A percentile compares a stretch with the other conserved stretches of the same genome.
These are phyloP conservation scores for Parathielavia hyrcaniae DNA, from an alignment of 495 filamentous ascomycete species.

Conservation along the genomic window DNA sequence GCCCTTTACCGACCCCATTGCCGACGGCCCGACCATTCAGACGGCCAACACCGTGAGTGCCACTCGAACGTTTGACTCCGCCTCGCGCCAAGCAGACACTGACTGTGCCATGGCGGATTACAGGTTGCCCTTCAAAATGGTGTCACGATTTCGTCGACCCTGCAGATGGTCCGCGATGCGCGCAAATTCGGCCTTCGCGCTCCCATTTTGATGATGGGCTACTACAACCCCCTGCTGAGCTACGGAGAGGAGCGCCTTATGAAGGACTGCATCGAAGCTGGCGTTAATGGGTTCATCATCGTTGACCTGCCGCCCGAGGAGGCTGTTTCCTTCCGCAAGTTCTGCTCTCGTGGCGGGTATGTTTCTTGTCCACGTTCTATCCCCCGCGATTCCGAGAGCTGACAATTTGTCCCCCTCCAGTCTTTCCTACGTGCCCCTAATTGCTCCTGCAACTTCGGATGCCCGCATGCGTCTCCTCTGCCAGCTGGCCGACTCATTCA, in stretches of 20 bases:
- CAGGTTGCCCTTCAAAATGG: slow-evolving; percentile 73
- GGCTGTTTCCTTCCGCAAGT: slow-evolving; percentile 81
- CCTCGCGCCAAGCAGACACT: slow-evolving; percentile 2
- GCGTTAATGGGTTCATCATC: slow-evolving; percentile 95
- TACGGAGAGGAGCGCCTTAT: slow-evolving; percentile 91
- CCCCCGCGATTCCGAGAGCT: not conserved
- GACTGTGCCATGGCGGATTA: not conserved
- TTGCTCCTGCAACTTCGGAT: slow-evolving; percentile 91
- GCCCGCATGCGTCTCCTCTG: slow-evolving; percentile 89
- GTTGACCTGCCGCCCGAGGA: slow-evolving; percentile 97
- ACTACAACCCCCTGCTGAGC: slow-evolving; percentile 91
- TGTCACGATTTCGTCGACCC: slow-evolving; percentile 67
- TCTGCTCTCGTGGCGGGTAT: slow-evolving; percentile 69
- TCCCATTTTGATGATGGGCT: slow-evolving; percentile 93
- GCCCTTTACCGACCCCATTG: slow-evolving; percentile 97
- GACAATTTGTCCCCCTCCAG: slow-evolving; percentile 28
- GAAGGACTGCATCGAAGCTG: slow-evolving; percentile 74
- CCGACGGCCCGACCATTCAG: slow-evolving; percentile 91
- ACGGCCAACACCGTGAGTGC: slow-evolving; percentile 67
- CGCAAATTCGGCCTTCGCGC: slow-evolving; percentile 66
- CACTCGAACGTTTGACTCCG: not conserved
- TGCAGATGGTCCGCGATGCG: slow-evolving; percentile 74
- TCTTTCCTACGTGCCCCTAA: slow-evolving; percentile 89
- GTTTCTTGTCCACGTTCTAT: slow-evolving; percentile 16
- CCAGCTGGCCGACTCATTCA: slow-evolving; percentile 96